Conservation (phyloP, 2,329 filamentous ascomycete genomes). For the Grosmannia huntii region DNA sequence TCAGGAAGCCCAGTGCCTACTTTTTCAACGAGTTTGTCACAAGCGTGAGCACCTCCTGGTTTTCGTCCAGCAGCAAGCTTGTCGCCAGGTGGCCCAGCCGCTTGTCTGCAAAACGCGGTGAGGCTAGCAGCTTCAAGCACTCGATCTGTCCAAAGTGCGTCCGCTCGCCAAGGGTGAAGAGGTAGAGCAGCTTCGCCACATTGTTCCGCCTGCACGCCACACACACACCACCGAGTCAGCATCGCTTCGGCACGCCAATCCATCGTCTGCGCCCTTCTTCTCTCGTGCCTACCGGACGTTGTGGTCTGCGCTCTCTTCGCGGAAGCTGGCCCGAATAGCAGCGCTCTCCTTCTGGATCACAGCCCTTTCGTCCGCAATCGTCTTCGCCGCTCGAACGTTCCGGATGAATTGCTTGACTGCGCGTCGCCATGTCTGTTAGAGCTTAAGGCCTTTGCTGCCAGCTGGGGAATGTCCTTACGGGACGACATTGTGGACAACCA, state of each 20-base stretch:
- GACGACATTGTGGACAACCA: slow-evolving; percentile 9
- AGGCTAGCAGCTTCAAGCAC: slow-evolving; percentile 93
- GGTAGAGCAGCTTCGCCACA: slow-evolving; percentile 94
- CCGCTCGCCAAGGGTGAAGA: slow-evolving; percentile 92
- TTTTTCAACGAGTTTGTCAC: slow-evolving; percentile 98
- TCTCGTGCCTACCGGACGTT: slow-evolving; percentile 56
- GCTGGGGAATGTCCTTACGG: slow-evolving; percentile 6
- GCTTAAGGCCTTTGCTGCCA: background rate
- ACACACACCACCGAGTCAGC: slow-evolving; percentile 9
- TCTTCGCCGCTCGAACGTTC: slow-evolving; percentile 96
- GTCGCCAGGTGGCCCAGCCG: slow-evolving; percentile 90
- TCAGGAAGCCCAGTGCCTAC: slow-evolving; percentile 28
- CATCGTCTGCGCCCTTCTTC: background rate
- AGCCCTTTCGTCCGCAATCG: slow-evolving; percentile 94
- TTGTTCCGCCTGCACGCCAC: slow-evolving; percentile 68
- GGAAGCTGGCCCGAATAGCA: slow-evolving; percentile 90
- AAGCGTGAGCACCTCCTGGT: slow-evolving; percentile 91
- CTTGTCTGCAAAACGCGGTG: slow-evolving; percentile 95
- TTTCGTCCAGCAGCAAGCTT: slow-evolving; percentile 92
- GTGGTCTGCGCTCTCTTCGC: slow-evolving; percentile 90
- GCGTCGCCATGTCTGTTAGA: background rate
- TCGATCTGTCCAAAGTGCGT: slow-evolving; percentile 99
- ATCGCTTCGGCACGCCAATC: background rate
- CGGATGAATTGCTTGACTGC: slow-evolving; percentile 99
- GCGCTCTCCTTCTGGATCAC: slow-evolving; percentile 99